Evolutionary conservation across 1,284 basidiomycete species (phyloP), one percentile per base, ranked within the genome.

Genomic region (Calocybe gambosa): DNA sequence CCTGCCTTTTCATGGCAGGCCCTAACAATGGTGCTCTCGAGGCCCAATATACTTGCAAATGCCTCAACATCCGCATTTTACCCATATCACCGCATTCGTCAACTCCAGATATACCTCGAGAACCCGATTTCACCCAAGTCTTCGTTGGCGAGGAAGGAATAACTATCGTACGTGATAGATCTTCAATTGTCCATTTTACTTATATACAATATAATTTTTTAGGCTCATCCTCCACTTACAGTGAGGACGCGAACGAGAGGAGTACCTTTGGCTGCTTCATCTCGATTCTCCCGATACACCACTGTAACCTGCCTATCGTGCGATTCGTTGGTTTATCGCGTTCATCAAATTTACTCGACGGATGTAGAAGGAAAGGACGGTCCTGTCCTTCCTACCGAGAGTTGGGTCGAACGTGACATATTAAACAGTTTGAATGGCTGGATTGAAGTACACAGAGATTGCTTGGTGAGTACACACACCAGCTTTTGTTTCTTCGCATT

Each of bases 191-290:
- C 19, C 28, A 5, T 36, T 41, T 25, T 33, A 42, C 26, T 40
- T 10, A 29, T 12, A 31, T 31, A 8, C 7, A 12, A 31, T 8
- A 54, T 44, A 43, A 53, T 48, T 49, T 52, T 52, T 19, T 53
- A 89, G 86, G 64, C 63, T 18, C 82, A 86, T 55, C 75, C 77
- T n/a, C 81, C 88, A 56, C 64, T 86, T 43, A 88, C 85, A 1
- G 70, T 85, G 53, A 72, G 85, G 57, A 76, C 70, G 44, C 75
- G 78, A 54, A 76, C 74, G 60, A 74, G 71, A 47, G 69, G 71
- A 41, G 62, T 63, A 39, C 62, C 68, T 47, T 65, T 74, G 52
- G 63, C 64, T 41, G 73, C 71, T 50, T 66, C 71, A 41, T 62
- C 72, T 48, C 67, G 70, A 65, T 74, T 68, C 47, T 70, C 71